Conservation (phyloP, 2,329 filamentous ascomycete genomes). For the Cryphonectria japonica region DNA sequence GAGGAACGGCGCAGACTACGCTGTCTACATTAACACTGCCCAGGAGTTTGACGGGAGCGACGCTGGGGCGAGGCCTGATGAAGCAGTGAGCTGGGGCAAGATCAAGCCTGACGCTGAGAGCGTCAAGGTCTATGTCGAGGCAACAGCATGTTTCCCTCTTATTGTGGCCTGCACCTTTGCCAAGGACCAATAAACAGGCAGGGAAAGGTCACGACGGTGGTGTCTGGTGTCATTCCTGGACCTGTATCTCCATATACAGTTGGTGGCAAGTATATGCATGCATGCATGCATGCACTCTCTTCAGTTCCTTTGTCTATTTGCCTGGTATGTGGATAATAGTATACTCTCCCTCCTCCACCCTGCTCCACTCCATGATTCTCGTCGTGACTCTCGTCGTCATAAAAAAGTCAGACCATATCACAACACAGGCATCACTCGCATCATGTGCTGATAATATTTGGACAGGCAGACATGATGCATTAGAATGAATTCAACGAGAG, state of each 20-base stretch:
- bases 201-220: no score
- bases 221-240: neutral
- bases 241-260: no score
- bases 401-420: neutral
- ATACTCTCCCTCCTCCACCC: no score
- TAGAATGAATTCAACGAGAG: neutral
- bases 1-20: constrained; percentile 95
- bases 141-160: constrained; percentile 67
- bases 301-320: neutral
- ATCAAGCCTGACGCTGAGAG: constrained; percentile 87
- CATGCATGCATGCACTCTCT: no score
- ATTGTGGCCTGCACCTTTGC: constrained; percentile 71
- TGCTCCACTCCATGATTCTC: no score
- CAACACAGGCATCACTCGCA: neutral
- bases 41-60: constrained; percentile 98
- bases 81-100: constrained; percentile 98
- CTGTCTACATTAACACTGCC: constrained; percentile 96
- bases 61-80: constrained; percentile 90
- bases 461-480: neutral
- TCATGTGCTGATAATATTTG: neutral
- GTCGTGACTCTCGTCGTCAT: no score
- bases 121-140: constrained; percentile 81
- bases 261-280: no score
- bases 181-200: constrained; percentile 44
- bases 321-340: neutral